A percentile compares a stretch with the other conserved stretches of the same genome.
Evolutionary conservation across 73 alveolate genomes (phyloP).

Genomic region (Paramecium primaurelia): DNA sequence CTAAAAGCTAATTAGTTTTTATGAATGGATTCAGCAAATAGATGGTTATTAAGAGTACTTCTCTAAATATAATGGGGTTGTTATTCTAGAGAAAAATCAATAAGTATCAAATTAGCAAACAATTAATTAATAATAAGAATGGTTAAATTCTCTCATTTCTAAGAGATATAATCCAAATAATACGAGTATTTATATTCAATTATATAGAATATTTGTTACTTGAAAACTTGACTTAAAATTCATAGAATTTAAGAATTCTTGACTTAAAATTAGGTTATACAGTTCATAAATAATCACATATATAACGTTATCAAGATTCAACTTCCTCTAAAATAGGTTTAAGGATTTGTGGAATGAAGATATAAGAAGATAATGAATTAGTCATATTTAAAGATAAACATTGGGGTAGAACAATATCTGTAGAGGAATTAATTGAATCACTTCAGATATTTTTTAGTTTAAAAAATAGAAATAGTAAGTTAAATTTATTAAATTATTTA

Average conservation of each 20-base stretch:
- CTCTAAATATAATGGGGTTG: neutral
- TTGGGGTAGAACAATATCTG: neutral
- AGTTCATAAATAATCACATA: neutral
- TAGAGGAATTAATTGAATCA: neutral
- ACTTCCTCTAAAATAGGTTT: conserved; percentile 19
- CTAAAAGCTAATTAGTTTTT: neutral
- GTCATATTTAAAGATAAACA: neutral
- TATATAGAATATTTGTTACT: neutral
- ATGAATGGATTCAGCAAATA: conserved; percentile 10
- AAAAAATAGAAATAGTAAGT: neutral
- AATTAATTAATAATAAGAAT: neutral
- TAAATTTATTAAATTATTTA: neutral
- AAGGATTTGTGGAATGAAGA: conserved; percentile 2
- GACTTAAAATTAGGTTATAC: conserved; percentile 4
- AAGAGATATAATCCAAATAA: neutral
- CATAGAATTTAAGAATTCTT: neutral
- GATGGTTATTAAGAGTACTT: neutral
- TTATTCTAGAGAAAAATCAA: neutral
- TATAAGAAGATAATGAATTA: neutral
- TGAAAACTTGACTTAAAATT: neutral
- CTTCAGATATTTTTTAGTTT: neutral
- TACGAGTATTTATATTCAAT: neutral
- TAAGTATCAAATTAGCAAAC: neutral
- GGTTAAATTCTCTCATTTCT: neutral
- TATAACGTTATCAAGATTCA: neutral